Base-by-base conservation (phyloP, 805 yeast genomes). In the Hanseniaspora jakobsenii region DNA sequence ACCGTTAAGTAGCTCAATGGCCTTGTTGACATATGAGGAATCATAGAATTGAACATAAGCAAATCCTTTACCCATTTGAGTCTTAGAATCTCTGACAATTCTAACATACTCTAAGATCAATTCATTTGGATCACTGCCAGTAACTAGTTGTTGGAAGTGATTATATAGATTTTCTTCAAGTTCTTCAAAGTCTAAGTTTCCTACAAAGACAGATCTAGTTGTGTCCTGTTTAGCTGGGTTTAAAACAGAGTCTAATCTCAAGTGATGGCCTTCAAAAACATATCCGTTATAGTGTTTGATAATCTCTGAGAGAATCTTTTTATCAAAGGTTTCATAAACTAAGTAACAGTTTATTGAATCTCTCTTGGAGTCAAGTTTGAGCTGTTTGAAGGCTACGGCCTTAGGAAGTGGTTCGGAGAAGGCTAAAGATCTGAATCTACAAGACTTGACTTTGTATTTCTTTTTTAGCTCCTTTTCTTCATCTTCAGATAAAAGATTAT, bases 51-150 rank as follows among this genome's bases (percentile, higher is more conserved):
- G 97, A 28, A 91, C 86, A 59, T 87, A 83, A 5, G 95, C 98
- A 65, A 91, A 87, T 5, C 99, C 99, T 65, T 91, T 91, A 51
- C 98, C 99, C 48, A 89, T 69, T 55, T 91, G 89, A 18, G 96
- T 89, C 65, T 84, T 84, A 14, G 94, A 65, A 59, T 91, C 99
- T 58, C 99, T 76, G 27, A 91, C 73, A 37, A 91, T 72, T 61
- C 99, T 75, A 26, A 91, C 95, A 50, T 81, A 79, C 59, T 86
- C 94, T 44, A 91, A 81, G 17, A 35, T 35, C 22, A 73, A 78
- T 32, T 36, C 40, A 19, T 35, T 63, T 64, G 29, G n/a, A n/a
- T n/a, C 26, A 8, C 18, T 7, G n/a, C 32, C 29, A 7, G 40
- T 17, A 66, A 65, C 45, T 23, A 36, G 22, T 21, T 39, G 37